Percentiles rank a stretch among this genome's conserved stretches.
Evolutionary conservation across 495 filamentous ascomycete species (phyloP).

Genomic region (Tuber melanosporum): DNA sequence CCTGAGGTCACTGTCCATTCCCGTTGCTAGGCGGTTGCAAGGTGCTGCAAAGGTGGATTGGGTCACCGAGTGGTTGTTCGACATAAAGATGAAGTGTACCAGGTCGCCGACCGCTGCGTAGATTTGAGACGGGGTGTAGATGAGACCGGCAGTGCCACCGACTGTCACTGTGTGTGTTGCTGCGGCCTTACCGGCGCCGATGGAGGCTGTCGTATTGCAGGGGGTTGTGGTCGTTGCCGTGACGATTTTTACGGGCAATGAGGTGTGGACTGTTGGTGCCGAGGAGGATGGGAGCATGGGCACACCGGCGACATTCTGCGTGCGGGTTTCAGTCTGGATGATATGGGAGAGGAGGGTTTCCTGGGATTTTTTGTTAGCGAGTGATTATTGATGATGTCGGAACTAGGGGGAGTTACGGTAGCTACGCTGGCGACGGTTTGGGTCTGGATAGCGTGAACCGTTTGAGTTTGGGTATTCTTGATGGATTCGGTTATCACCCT

Average conservation of each 20-base stretch:
- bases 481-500: constrained; percentile 6
- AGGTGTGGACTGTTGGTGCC: constrained; percentile 1
- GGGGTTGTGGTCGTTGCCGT: constrained; percentile 13
- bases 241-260: constrained; percentile 6
- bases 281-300: not conserved
- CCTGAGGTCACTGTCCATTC: constrained; percentile 63
- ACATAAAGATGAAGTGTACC: constrained; percentile 66
- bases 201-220: constrained; percentile 17
- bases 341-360: constrained; percentile 24
- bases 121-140: constrained; percentile 57
- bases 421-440: constrained; percentile 25
- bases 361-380: constrained; percentile 25
- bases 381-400: constrained; percentile 23
- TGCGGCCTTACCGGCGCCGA: constrained; percentile 3
- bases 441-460: constrained; percentile 22
- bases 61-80: constrained; percentile 63
- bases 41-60: constrained; percentile 64
- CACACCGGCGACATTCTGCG: constrained; percentile 20
- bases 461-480: constrained; percentile 3
- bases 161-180: constrained; percentile 45
- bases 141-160: constrained; percentile 54
- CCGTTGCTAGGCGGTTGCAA: constrained; percentile 55
- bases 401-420: constrained; percentile 17
- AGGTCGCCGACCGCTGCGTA: constrained; percentile 55
- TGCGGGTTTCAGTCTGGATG: constrained; percentile 12